Evolutionary conservation across 2,329 filamentous ascomycete species (phyloP).

Genomic region (Aspergillus jensenii): DNA sequence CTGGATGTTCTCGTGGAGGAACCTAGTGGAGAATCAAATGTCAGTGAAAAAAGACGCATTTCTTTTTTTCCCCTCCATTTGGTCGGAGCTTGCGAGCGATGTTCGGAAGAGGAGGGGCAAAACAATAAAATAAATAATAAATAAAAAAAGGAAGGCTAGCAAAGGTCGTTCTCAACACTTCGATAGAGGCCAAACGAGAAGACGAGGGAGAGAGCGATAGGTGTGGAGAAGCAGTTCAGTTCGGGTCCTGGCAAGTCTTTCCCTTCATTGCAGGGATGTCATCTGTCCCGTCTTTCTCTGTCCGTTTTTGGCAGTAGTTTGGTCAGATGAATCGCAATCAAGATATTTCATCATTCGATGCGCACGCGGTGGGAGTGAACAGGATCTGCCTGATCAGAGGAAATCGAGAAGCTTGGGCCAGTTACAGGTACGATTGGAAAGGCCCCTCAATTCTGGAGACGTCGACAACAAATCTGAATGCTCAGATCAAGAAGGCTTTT

Average conservation of each 20-base stretch:
- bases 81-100: background rate
- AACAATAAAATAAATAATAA: background rate
- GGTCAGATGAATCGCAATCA: conserved; percentile 1
- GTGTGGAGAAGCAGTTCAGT: conserved; percentile 7
- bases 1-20: conserved; percentile 51
- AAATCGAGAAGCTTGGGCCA: conserved; percentile 34
- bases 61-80: background rate
- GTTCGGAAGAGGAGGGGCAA: background rate
- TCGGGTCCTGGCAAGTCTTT: background rate
- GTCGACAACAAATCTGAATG: conserved; percentile 16
- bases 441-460: conserved; percentile 18
- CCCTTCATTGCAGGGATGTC: conserved; percentile 1
- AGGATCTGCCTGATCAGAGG: conserved; percentile 29
- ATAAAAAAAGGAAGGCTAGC: conserved; percentile 6
- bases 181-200: background rate
- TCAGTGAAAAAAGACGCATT: conserved; percentile 4
- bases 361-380: conserved; percentile 18
- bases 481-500: background rate
- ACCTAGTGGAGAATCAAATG: conserved; percentile 31
- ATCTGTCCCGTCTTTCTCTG: background rate
- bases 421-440: conserved; percentile 19
- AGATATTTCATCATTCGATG: conserved; percentile 8
- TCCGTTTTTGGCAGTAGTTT: conserved; percentile 18
- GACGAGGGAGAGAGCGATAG: conserved; percentile 1
- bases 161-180: conserved; percentile 3